A percentile compares a stretch with the other conserved stretches of the same genome.
phyloP scores from a whole-genome alignment of 1,284 basidiomycete genomes.

The Lentinus polychrous region DNA sequence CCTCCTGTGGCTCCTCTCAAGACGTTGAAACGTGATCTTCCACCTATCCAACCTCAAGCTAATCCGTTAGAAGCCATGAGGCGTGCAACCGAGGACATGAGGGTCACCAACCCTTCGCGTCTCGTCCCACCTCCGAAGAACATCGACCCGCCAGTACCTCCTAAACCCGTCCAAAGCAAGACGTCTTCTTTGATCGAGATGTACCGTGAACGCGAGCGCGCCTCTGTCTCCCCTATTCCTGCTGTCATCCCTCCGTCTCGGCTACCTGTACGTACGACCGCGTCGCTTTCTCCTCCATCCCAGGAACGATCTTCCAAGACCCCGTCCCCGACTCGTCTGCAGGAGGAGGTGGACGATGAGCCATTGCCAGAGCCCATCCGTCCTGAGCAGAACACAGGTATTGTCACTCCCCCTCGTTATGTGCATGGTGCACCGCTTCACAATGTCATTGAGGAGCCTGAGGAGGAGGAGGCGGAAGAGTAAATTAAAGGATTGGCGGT shows the following conservation, averaged over 20 bases:
- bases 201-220: conserved; percentile 66
- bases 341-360: conserved; percentile 14
- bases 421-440: conserved; percentile 83
- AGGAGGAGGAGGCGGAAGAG: conserved; percentile 37
- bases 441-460: conserved; percentile 77
- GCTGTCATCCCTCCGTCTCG: conserved; percentile 26
- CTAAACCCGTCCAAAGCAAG: conserved; percentile 35
- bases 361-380: conserved; percentile 7
- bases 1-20: neutral
- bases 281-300: conserved; percentile 14
- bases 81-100: neutral
- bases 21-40: neutral
- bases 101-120: conserved; percentile 3
- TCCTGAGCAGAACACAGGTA: conserved; percentile 16
- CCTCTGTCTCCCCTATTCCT: conserved; percentile 10
- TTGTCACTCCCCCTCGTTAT: conserved; percentile 56
- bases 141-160: conserved; percentile 8
- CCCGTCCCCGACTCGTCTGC: conserved; percentile 1
- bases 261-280: conserved; percentile 26
- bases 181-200: conserved; percentile 74
- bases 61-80: conserved; percentile 1
- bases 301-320: neutral
- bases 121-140: conserved; percentile 9
- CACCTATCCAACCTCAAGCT: neutral
- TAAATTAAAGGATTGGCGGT: too few relatives aligned